Percentiles rank a stretch among this genome's conserved stretches.
Evolutionary conservation across 2,329 filamentous ascomycete genomes (phyloP).

Genomic region (Blastomyces emzantsi): DNA sequence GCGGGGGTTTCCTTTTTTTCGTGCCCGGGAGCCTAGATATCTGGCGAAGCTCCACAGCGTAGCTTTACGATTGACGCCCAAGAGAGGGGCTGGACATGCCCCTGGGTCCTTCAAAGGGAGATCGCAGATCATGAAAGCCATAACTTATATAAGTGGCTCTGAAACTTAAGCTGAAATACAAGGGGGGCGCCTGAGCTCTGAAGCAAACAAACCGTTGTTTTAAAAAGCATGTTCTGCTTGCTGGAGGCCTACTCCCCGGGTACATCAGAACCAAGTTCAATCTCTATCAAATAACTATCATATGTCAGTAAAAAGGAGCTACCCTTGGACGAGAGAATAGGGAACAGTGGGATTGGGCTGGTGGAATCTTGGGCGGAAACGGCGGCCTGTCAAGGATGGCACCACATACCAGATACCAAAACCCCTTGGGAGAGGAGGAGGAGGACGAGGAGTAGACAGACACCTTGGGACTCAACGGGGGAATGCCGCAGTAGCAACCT

Average conservation of each 20-base stretch:
- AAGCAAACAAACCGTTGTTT: neutral
- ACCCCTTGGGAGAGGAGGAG: neutral
- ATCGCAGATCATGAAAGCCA: constrained; percentile 6
- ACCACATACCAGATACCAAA: neutral
- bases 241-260: neutral
- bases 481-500: neutral
- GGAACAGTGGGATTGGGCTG: neutral
- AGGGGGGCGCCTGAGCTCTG: neutral
- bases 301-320: neutral
- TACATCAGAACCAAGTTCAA: neutral
- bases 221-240: neutral
- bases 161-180: neutral
- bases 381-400: neutral
- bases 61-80: too few relatives aligned
- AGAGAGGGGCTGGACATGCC: neutral
- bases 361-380: neutral
- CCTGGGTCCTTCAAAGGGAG: constrained; percentile 11
- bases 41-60: too few relatives aligned
- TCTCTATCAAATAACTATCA: neutral
- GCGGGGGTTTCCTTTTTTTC: neutral
- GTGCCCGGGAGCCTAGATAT: neutral
- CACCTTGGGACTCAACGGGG: neutral
- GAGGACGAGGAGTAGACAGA: neutral
- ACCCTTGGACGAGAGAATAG: neutral
- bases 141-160: neutral